These are phyloP conservation scores for Ocimum tenuiflorum DNA, from an alignment of 257 asterid species.

Conservation along the genomic window DNA sequence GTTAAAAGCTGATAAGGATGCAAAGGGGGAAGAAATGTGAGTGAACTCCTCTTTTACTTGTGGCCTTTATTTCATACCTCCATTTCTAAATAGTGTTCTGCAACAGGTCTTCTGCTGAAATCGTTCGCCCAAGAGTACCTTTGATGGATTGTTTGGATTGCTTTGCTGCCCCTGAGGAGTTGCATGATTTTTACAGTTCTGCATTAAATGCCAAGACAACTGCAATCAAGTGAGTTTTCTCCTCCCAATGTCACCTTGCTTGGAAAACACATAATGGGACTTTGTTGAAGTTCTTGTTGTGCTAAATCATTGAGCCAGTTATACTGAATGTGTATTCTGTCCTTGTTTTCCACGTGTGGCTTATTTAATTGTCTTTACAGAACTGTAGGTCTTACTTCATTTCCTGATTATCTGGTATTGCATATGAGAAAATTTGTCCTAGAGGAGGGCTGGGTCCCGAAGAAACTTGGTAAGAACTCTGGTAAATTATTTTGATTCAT, in stretches of 20 bases:
- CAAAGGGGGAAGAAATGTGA: constrained; percentile 76
- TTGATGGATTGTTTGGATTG: constrained; percentile 77
- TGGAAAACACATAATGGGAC: not conserved
- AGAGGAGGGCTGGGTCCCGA: constrained; percentile 97
- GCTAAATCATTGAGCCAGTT: constrained; percentile 4
- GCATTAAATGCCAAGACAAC: constrained; percentile 75
- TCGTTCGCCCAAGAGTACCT: constrained; percentile 88
- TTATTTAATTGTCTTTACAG: constrained; percentile 33
- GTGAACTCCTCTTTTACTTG: constrained; percentile 24
- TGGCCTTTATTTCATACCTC: not conserved
- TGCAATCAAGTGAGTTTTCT: constrained; percentile 65
- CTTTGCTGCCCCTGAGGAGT: constrained; percentile 83
- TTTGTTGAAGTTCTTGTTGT: not conserved
- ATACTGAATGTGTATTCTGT: constrained; percentile 8
- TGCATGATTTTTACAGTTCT: constrained; percentile 80
- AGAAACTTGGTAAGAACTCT: constrained; percentile 62
- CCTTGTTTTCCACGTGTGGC: not conserved
- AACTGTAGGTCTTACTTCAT: constrained; percentile 86
- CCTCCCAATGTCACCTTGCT: constrained; percentile 1
- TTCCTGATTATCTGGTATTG: constrained; percentile 88
- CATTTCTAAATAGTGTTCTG: constrained; percentile 18
- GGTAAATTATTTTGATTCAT: constrained; percentile 13
- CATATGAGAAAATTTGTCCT: constrained; percentile 92
- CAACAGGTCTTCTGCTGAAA: constrained; percentile 66
- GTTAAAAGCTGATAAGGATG: constrained; percentile 61